Evolutionary conservation across 2,329 filamentous ascomycete genomes (phyloP), one percentile per base, ranked within the genome.

Genomic region (Fusarium guadeloupense): DNA sequence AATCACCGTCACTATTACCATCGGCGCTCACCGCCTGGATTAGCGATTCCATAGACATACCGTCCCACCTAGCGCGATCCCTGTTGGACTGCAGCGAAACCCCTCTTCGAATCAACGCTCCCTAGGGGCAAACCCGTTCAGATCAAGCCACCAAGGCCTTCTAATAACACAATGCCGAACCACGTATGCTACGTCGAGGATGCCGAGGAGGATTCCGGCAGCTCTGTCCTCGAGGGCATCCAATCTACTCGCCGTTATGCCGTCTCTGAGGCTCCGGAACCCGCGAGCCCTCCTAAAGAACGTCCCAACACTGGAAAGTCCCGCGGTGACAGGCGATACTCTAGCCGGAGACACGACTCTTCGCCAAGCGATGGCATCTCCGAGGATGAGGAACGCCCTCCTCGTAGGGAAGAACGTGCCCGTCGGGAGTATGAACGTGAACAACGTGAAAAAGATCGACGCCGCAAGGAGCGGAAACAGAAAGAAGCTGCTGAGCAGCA

Each of bases 221-320:
- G 79, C 48, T 71, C 76, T 30, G 70, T 78, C 31, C 73, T 77
- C 34, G 73, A 74, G 60, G 78, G 77, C 38, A 76, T 76, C 17
- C 71, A 70, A 58, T 73, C 74, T 54, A 78, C 75, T 38, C 74
- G 76, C 25, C 71, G 69, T 42, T 85, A 84, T 72, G 83, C 83
- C 62, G 74, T 74, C 28, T 83, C 81, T 25, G 73, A 77, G 46
- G 78, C 75, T n/a, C 72, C 77, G 37, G 78, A 75, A 9, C 72
- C 77, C 25, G 51, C 55, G 30, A 79, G 78, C 62, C 79, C 80
- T 9, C 71, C 67, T 44, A 83, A 81, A 60, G 78, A 84, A 66
- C 77, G 77, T 26, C 78, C 83, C 67, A 85, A 85, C 69, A 84
- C 79, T 17, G 72, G 82, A 60, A 82, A 78, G 69, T 75, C 80